A percentile compares a stretch with the other conserved stretches of the same genome.
Conservation (phyloP, 2,329 filamentous ascomycete species). For the Phialophora chinensis region DNA sequence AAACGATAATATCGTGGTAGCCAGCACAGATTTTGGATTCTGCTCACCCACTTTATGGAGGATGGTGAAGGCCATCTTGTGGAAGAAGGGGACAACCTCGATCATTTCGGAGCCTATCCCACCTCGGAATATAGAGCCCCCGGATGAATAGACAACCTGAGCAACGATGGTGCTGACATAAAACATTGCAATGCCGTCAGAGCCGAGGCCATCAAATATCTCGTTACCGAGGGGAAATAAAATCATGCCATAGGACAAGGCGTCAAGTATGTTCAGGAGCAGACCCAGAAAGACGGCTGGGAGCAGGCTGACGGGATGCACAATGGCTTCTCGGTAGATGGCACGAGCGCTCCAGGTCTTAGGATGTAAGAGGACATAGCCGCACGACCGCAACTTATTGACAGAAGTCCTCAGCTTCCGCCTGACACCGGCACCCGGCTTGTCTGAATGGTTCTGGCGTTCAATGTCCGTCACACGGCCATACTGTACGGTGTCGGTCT, state of each 20-base stretch:
- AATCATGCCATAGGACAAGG: conserved; percentile 95
- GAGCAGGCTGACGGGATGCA: conserved; percentile 72
- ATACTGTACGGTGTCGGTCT: conserved; percentile 29
- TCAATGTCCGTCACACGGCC: conserved; percentile 41
- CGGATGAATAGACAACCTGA: conserved; percentile 84
- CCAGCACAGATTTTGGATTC: conserved; percentile 82
- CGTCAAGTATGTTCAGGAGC: conserved; percentile 90
- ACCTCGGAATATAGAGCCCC: conserved; percentile 85
- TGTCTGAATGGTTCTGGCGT: conserved; percentile 34
- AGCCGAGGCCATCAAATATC: conserved; percentile 82
- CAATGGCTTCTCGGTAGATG: conserved; percentile 68
- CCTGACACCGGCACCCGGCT: conserved; percentile 2
- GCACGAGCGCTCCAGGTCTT: conserved; percentile 73
- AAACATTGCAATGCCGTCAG: conserved; percentile 97
- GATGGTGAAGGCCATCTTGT: conserved; percentile 95
- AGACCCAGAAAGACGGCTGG: conserved; percentile 88
- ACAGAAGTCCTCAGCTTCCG: conserved; percentile 23
- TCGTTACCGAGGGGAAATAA: conserved; percentile 88
- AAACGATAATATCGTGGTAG: conserved; percentile 92
- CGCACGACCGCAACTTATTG: conserved; percentile 23
- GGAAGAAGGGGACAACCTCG: conserved; percentile 97
- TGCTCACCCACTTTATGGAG: conserved; percentile 77
- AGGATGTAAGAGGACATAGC: conserved; percentile 58
- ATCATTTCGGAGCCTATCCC: conserved; percentile 97
- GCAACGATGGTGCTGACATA: conserved; percentile 97